Conservation (phyloP, 1,284 basidiomycete species). For the Waitea zeae region DNA sequence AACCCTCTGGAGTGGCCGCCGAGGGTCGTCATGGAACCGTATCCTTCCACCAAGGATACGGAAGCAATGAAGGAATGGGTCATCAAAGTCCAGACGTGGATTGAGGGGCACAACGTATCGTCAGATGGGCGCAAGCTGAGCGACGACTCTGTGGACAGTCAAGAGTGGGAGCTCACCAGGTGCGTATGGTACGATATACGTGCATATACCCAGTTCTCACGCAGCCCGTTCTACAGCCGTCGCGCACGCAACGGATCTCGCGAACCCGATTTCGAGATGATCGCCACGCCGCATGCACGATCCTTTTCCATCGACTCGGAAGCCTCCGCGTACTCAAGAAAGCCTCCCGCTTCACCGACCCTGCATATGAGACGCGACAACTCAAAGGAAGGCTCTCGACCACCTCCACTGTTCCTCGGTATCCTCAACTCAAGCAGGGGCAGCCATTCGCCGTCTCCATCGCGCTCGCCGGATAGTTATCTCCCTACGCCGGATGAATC, state of each 20-base stretch:
- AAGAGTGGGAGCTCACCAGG: constrained; percentile 23
- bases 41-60: constrained; percentile 21
- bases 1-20: constrained; percentile 93
- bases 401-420: constrained; percentile 32
- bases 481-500: constrained; percentile 42
- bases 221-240: too few species aligned
- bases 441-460: constrained; percentile 21
- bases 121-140: constrained; percentile 16
- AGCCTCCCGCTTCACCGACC: not conserved
- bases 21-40: constrained; percentile 24
- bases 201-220: too few species aligned
- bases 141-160: constrained; percentile 24
- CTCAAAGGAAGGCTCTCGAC: constrained; percentile 17
- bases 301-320: constrained; percentile 46
- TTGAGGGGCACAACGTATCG: constrained; percentile 28
- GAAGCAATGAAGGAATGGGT: constrained; percentile 59
- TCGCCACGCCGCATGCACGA: constrained; percentile 7
- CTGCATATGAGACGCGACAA: constrained; percentile 1
- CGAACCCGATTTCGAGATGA: too few species aligned
- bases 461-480: constrained; percentile 36
- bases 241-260: too few species aligned
- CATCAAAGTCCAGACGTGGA: constrained; percentile 53
- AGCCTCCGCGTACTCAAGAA: constrained; percentile 26
- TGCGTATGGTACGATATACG: too few species aligned
- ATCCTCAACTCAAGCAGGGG: constrained; percentile 16